Conservation (phyloP, 2,329 filamentous ascomycete species). For the Capronia epimyces region DNA sequence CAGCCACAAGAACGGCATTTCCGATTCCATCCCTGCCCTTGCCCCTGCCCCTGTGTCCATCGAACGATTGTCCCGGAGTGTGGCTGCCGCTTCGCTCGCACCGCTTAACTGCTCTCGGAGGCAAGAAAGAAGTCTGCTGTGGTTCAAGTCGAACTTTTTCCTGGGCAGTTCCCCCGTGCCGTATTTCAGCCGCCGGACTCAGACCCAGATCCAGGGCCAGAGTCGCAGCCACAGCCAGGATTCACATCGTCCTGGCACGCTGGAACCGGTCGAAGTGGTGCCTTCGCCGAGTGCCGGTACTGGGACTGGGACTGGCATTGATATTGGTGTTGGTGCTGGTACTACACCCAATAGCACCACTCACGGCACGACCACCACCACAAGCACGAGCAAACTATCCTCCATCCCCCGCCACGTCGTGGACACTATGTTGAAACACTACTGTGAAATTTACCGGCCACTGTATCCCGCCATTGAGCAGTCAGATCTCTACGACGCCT, state of each 20-base stretch:
- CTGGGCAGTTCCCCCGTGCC: conserved; percentile 9
- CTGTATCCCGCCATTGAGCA: conserved; percentile 14
- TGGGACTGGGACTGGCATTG: too few relatives aligned
- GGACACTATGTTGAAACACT: conserved; percentile 17
- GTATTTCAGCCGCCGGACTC: not conserved
- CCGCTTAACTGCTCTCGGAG: conserved; percentile 2
- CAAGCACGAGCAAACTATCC: conserved; percentile 3
- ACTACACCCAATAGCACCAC: not conserved
- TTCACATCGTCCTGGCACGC: not conserved
- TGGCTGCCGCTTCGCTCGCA: not conserved
- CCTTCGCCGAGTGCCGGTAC: too few relatives aligned
- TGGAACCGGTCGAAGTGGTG: not conserved
- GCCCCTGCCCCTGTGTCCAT: not conserved
- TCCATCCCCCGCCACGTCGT: conserved; percentile 15
- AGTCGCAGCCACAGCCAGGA: too few relatives aligned
- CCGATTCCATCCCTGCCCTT: not conserved
- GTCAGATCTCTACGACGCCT: conserved; percentile 7
- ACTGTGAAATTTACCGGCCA: conserved; percentile 16
- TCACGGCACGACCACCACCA: not conserved
- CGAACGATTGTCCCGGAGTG: not conserved
- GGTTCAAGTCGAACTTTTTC: conserved; percentile 7
- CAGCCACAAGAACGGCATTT: not conserved
- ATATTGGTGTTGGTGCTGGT: too few relatives aligned
- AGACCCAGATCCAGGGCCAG: too few relatives aligned
- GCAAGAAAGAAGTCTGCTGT: conserved; percentile 3